A percentile compares a stretch with the other conserved stretches of the same genome.
These are phyloP conservation scores for Heterobasidion occidentale DNA, from an alignment of 1,284 basidiomycete genomes.

Conservation along the genomic window DNA sequence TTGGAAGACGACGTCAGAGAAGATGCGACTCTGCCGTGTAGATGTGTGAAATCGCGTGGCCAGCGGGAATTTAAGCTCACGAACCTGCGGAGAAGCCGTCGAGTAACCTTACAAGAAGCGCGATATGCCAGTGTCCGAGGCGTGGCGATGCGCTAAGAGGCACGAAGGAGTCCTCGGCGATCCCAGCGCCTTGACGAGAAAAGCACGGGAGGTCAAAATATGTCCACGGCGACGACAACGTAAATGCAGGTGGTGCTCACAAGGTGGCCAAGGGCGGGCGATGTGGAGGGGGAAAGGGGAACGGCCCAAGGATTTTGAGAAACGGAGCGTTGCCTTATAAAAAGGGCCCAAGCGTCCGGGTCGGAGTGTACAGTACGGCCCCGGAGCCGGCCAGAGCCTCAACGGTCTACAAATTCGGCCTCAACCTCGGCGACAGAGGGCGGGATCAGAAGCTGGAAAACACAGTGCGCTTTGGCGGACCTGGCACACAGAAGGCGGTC, in stretches of 20 bases:
- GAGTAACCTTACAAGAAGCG: constrained; percentile 6
- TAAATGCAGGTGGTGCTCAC: background rate
- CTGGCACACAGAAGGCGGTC: too few relatives aligned
- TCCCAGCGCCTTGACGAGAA: background rate
- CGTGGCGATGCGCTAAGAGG: constrained; percentile 4
- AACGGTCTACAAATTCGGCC: too few relatives aligned
- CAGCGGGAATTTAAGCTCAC: background rate
- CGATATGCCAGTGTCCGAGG: constrained; percentile 6
- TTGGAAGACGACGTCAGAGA: background rate
- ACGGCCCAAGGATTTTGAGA: too few relatives aligned
- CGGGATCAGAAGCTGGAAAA: too few relatives aligned
- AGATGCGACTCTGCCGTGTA: background rate
- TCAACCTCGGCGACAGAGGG: too few relatives aligned
- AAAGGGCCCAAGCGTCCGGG: too few relatives aligned
- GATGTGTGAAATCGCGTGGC: background rate
- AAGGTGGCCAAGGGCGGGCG: too few relatives aligned
- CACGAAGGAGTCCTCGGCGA: background rate
- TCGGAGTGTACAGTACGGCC: too few relatives aligned
- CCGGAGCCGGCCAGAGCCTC: too few relatives aligned
- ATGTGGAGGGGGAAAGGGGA: too few relatives aligned
- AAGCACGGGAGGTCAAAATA: background rate
- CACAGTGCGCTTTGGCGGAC: too few relatives aligned
- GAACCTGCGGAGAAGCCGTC: background rate
- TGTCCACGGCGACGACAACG: background rate
- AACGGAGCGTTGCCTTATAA: too few relatives aligned